A percentile compares a stretch with the other conserved stretches of the same genome.
Evolutionary conservation across 164 flowering plant species (phyloP).

Genomic region (Stephania cephalantha): DNA sequence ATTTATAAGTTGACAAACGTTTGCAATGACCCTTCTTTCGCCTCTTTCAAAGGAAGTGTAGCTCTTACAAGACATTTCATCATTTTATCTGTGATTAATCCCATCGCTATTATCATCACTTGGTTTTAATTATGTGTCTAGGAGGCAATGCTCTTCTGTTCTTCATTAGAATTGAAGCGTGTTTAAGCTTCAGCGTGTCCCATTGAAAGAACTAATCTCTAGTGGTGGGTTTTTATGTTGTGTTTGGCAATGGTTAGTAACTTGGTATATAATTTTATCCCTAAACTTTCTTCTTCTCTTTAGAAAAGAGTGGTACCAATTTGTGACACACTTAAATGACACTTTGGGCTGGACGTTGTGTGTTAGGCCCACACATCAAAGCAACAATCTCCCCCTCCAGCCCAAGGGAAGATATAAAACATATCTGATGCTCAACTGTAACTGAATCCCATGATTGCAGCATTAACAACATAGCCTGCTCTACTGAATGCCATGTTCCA

Average conservation of each 20-base stretch:
- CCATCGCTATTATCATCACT: not conserved
- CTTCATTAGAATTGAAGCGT: slow-evolving; percentile 1
- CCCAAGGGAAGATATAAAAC: too few relatives aligned
- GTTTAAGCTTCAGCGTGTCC: not conserved
- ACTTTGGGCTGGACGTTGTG: too few relatives aligned
- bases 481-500: not conserved
- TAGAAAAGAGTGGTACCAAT: not conserved
- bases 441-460: not conserved
- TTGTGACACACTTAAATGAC: too few relatives aligned
- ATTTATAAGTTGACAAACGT: not conserved
- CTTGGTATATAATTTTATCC: not conserved
- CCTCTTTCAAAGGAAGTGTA: not conserved
- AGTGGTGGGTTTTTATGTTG: not conserved
- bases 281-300: not conserved
- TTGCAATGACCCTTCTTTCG: not conserved
- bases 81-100: not conserved
- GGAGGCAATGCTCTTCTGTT: not conserved
- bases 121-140: not conserved
- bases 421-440: not conserved
- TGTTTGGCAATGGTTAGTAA: not conserved
- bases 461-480: not conserved
- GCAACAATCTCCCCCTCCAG: too few relatives aligned
- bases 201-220: not conserved
- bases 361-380: too few relatives aligned
- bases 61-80: not conserved